Evolutionary conservation across 768 basidiomycete genomes (phyloP).

Genomic region (Leccinum incarnatum): DNA sequence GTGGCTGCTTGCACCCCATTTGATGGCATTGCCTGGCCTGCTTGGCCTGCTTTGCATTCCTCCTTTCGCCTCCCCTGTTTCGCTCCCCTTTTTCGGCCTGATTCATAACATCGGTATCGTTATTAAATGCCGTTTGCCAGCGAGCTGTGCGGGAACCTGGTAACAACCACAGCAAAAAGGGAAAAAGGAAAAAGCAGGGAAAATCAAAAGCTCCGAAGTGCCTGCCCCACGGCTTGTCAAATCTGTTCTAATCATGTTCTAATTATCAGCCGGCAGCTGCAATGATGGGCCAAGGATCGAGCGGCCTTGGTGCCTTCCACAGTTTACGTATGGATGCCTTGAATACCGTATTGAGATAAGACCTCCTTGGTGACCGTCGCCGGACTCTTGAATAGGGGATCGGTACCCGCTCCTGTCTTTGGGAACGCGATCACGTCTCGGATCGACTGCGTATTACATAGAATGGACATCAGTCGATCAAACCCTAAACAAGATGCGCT

Average conservation of each 20-base stretch:
- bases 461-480: conserved; percentile 88
- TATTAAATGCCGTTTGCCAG: not conserved
- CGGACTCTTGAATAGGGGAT: conserved; percentile 89
- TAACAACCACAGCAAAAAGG: not conserved
- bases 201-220: conserved; percentile 1
- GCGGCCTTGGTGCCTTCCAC: not conserved
- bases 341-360: conserved; percentile 65
- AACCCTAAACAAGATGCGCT: conserved; percentile 57
- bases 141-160: not conserved
- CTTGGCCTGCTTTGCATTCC: not conserved
- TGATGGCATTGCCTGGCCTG: not conserved
- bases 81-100: not conserved
- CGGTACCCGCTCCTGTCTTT: conserved; percentile 80
- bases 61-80: not conserved
- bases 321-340: conserved; percentile 25
- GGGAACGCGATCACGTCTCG: conserved; percentile 97
- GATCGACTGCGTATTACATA: conserved; percentile 84
- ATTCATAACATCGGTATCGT: not conserved
- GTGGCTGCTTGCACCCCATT: not conserved
- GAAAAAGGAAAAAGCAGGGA: not conserved
- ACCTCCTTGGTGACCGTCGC: conserved; percentile 51
- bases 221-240: not conserved
- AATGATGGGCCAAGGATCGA: conserved; percentile 1
- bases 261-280: not conserved
- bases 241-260: not conserved